A percentile compares a stretch with the other conserved stretches of the same genome.
phyloP scores from a whole-genome alignment of 2,329 filamentous ascomycete species.

The Colletotrichum sp. region DNA sequence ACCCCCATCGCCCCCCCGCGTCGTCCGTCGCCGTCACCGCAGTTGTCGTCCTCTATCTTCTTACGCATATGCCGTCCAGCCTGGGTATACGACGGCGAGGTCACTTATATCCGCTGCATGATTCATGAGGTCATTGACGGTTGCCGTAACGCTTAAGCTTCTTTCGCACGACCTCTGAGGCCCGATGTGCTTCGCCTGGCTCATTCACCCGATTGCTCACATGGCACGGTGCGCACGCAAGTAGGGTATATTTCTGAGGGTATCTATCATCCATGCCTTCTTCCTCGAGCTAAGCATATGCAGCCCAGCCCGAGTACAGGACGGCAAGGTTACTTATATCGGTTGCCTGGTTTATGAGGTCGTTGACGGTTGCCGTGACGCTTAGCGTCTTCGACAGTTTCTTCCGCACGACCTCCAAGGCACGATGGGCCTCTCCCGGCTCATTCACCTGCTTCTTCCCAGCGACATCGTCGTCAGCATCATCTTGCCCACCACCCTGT shows the following conservation, averaged over 20 bases:
- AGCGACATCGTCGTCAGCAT: constrained; percentile 40
- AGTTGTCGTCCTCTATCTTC: background rate
- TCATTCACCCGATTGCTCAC: constrained; percentile 48
- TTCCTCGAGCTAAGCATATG: constrained; percentile 9
- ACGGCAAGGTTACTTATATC: constrained; percentile 93
- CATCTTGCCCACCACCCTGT: constrained; percentile 63
- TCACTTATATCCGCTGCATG: constrained; percentile 94
- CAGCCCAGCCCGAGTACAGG: constrained; percentile 68
- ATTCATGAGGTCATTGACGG: constrained; percentile 96
- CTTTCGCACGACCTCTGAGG: constrained; percentile 91
- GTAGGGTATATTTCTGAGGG: too few species aligned
- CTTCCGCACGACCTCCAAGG: constrained; percentile 91
- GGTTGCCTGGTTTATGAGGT: constrained; percentile 93
- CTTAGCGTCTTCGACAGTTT: constrained; percentile 95
- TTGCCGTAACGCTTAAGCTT: constrained; percentile 97
- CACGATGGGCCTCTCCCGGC: constrained; percentile 82
- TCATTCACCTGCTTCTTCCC: constrained; percentile 55
- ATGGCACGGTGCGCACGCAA: too few species aligned
- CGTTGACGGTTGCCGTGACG: constrained; percentile 93
- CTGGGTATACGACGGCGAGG: constrained; percentile 84
- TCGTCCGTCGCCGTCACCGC: background rate
- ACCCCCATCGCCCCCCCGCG: background rate
- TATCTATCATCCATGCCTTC: too few species aligned
- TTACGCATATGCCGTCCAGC: constrained; percentile 26
- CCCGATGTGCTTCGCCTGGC: constrained; percentile 82